Conservation (phyloP, 495 filamentous ascomycete species). For the Corynascus novoguineensis region DNA sequence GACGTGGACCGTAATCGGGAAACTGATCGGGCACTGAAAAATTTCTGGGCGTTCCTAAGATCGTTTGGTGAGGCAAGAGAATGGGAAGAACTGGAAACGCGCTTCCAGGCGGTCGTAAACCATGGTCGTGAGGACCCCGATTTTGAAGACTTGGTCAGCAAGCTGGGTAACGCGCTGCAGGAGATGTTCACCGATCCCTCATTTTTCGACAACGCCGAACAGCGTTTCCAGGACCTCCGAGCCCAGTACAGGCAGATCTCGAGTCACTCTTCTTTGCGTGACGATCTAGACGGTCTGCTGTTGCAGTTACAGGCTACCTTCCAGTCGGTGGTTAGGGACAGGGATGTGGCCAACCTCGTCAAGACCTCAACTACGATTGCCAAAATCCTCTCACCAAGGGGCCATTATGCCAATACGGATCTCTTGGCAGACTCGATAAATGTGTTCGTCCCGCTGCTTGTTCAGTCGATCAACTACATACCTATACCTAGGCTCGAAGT, state of each 20-base stretch:
- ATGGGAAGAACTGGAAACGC: slow-evolving; percentile 68
- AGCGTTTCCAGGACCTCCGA: slow-evolving; percentile 67
- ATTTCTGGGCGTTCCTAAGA: slow-evolving; percentile 71
- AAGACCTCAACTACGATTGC: slow-evolving; percentile 59
- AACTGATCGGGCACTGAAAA: slow-evolving; percentile 65
- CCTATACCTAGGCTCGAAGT: slow-evolving; percentile 85
- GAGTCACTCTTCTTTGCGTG: slow-evolving; percentile 57
- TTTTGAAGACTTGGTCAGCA: slow-evolving; percentile 71
- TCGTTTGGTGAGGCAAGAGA: slow-evolving; percentile 68
- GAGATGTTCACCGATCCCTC: slow-evolving; percentile 80
- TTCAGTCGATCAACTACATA: slow-evolving; percentile 73
- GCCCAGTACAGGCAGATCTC: slow-evolving; percentile 59
- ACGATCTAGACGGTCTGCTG: slow-evolving; percentile 70
- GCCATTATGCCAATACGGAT: slow-evolving; percentile 54
- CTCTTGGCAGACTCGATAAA: slow-evolving; percentile 69
- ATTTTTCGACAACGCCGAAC: slow-evolving; percentile 66
- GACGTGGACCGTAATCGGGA: slow-evolving; percentile 68
- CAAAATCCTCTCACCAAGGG: slow-evolving; percentile 56
- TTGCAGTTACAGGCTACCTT: slow-evolving; percentile 63
- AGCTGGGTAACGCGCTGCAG: slow-evolving; percentile 66
- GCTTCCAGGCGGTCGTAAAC: slow-evolving; percentile 61
- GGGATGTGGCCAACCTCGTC: slow-evolving; percentile 61
- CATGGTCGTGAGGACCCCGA: slow-evolving; percentile 74
- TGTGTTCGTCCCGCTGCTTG: slow-evolving; percentile 71
- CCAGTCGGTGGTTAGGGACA: slow-evolving; percentile 60